Base-by-base conservation (phyloP, 2,329 filamentous ascomycete species). In the Colletotrichum noveboracense region DNA sequence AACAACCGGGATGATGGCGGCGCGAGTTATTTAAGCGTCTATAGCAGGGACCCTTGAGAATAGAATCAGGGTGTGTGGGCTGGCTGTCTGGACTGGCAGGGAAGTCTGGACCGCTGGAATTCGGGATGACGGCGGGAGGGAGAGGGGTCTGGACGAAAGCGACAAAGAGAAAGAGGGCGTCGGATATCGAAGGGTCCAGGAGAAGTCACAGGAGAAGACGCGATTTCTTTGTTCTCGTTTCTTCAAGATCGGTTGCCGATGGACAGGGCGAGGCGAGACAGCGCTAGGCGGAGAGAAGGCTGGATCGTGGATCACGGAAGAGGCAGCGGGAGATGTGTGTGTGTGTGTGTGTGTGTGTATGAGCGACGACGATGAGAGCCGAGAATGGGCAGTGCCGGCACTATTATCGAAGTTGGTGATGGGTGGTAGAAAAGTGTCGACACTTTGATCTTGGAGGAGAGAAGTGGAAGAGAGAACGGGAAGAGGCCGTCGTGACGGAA, bases 231-330 rank as follows among this genome's bases (percentile, higher is more conserved):
- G 69, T 68, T 34, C 18, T 62, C 34, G 38, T 56, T 67, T 24
- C n/a, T 67, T 28, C 34, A 48, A 14, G 21, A 62, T 62, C 67
- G 52, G 48, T 21, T 64, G 62, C 55, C 55, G 55, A 43, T 65
- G 28, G 73, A 70, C 56, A 62, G 48, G 70, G 70, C 62, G 58
- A 75, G 73, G 72, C 73, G 58, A 75, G 73, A 75, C 73, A 75
- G 62, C 70, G 60, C 73, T 75, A 75, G 70, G 34, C 43, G 55
- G 66, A 52, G 43, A 52, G 64, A 26, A 32, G 73, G 69, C 62
- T 72, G 69, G 69, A 75, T 68, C 62, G 69, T 67, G 68, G 36
- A 62, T 56, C 48, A 52, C 55, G 32, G 34, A 38, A 58, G 43
- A 32, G 55, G 61, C 21, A 32, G 48, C 34, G 28, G 30, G n/a